Evolutionary conservation across 2,329 filamentous ascomycete genomes (phyloP).

Genomic region (Penicillium sp.): DNA sequence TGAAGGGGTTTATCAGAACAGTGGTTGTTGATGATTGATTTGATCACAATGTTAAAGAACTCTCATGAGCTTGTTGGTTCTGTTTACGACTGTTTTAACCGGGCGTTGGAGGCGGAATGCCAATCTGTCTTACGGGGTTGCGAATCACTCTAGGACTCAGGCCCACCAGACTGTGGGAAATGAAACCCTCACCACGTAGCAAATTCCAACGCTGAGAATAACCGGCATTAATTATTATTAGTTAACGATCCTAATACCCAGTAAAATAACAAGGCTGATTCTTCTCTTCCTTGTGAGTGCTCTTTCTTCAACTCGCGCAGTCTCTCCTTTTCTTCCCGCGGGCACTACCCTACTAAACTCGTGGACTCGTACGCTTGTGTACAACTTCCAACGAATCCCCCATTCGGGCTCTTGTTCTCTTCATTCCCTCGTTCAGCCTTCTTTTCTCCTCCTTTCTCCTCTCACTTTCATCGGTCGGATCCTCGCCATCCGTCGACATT

Average conservation of each 20-base stretch:
- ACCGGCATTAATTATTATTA: background rate
- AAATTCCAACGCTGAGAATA: background rate
- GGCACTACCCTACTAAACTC: background rate
- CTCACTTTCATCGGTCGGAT: slow-evolving; percentile 21
- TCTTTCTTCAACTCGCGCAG: background rate
- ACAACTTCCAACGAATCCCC: background rate
- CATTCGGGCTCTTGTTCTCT: slow-evolving; percentile 12
- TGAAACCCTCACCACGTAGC: background rate
- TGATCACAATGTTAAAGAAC: background rate
- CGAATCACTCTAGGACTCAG: background rate
- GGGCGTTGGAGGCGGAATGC: background rate
- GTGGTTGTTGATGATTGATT: background rate
- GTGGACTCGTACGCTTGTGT: background rate
- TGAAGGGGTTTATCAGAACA: background rate
- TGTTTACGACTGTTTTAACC: background rate
- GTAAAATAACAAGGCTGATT: background rate
- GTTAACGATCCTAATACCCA: background rate
- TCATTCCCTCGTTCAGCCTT: slow-evolving; percentile 9
- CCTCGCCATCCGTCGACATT: slow-evolving; percentile 25
- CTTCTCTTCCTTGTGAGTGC: background rate
- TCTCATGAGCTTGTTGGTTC: background rate
- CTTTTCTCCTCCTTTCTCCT: slow-evolving; percentile 15
- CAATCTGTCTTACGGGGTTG: background rate
- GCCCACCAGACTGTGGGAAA: background rate
- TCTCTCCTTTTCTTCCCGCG: slow-evolving; percentile 4